A percentile compares a stretch with the other conserved stretches of the same genome.
These are phyloP conservation scores for Mercurialis annua DNA, from an alignment of 345 rosid genomes.

Conservation along the genomic window DNA sequence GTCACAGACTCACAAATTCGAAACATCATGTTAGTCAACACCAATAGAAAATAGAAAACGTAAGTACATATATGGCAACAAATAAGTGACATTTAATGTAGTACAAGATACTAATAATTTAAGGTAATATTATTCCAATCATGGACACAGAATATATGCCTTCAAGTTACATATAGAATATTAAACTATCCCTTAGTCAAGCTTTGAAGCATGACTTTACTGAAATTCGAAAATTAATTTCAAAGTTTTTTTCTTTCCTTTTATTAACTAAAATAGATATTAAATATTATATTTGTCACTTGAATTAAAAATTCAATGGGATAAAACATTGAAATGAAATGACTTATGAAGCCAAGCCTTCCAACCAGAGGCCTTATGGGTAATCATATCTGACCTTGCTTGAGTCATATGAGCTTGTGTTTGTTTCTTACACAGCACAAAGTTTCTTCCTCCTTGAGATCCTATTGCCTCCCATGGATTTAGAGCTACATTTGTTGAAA, in stretches of 20 bases:
- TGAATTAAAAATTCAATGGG: not conserved
- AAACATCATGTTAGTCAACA: not conserved
- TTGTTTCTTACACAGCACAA: slow-evolving; percentile 25
- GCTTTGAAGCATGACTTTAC: not conserved
- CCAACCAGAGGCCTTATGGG: slow-evolving; percentile 16
- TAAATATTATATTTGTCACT: not conserved
- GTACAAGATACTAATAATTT: not conserved
- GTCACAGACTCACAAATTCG: no score
- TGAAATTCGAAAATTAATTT: not conserved
- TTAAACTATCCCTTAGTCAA: no score
- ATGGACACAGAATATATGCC: not conserved
- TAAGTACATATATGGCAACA: not conserved
- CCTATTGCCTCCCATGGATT: slow-evolving; percentile 25
- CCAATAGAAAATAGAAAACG: not conserved
- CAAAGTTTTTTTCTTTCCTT: no score
- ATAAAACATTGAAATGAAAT: slow-evolving; percentile 8
- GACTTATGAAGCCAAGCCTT: slow-evolving; percentile 24
- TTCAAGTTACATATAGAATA: not conserved
- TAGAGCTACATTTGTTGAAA: slow-evolving; percentile 9
- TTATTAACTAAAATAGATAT: not conserved
- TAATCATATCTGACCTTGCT: not conserved
- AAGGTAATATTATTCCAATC: not conserved
- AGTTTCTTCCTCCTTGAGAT: slow-evolving; percentile 14
- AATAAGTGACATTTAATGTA: not conserved
- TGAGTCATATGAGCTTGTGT: slow-evolving; percentile 16